These are phyloP conservation scores for Cryomyces antarcticus DNA, from an alignment of 495 filamentous ascomycete species.

Conservation along the genomic window DNA sequence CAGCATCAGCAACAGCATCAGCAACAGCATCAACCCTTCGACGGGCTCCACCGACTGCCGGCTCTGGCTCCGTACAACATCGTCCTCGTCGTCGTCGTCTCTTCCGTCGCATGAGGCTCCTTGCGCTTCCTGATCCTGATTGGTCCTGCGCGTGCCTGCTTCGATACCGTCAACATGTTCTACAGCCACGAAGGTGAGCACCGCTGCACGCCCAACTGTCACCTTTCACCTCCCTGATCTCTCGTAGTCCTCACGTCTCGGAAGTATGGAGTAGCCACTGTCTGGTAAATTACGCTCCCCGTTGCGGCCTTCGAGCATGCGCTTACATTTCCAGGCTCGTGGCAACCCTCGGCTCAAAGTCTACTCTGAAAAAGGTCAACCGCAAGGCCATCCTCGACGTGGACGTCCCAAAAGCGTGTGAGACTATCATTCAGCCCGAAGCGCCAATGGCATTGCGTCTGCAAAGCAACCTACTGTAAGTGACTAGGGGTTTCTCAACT, in stretches of 20 bases:
- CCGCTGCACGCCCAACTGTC: background rate
- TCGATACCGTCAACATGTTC: conserved; percentile 38
- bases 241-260: conserved; percentile 63
- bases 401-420: conserved; percentile 67
- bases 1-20: too few relatives aligned
- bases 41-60: too few relatives aligned
- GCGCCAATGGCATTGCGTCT: conserved; percentile 82
- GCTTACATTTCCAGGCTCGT: conserved; percentile 44
- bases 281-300: conserved; percentile 43
- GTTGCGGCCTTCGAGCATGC: background rate
- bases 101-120: background rate
- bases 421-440: conserved; percentile 62
- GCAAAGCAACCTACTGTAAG: conserved; percentile 69
- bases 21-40: too few relatives aligned
- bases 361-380: conserved; percentile 50
- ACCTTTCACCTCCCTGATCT: background rate
- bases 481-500: background rate
- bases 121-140: background rate
- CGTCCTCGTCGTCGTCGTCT: conserved; percentile 1
- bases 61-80: too few relatives aligned
- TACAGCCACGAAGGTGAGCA: conserved; percentile 70
- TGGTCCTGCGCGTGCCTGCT: background rate
- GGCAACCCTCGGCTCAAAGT: conserved; percentile 67
- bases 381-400: conserved; percentile 81
- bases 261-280: conserved; percentile 79